phyloP scores from a whole-genome alignment of 2,329 filamentous ascomycete genomes.

The Hypoxylon sp. region DNA sequence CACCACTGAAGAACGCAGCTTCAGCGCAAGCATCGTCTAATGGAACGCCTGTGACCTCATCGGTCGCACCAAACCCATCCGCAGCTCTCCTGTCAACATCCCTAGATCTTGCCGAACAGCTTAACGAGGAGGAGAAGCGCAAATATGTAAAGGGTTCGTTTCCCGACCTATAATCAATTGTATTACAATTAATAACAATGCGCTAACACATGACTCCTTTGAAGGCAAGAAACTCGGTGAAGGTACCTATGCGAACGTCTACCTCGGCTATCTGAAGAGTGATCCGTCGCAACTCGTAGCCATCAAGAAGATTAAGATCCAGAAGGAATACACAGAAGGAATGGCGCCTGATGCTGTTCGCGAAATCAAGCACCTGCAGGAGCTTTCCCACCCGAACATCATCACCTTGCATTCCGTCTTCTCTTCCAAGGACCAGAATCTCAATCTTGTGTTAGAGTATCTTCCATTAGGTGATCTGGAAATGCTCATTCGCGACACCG shows the following conservation, averaged over 20 bases:
- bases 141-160: conserved; percentile 88
- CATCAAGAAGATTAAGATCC: conserved; percentile 93
- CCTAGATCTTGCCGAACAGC: conserved; percentile 79
- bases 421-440: conserved; percentile 94
- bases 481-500: conserved; percentile 89
- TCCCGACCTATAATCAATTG: not conserved
- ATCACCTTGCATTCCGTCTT: conserved; percentile 94
- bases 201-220: conserved; percentile 29
- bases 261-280: conserved; percentile 82
- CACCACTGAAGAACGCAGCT: conserved; percentile 61
- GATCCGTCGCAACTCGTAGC: conserved; percentile 84
- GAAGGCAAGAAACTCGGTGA: conserved; percentile 91
- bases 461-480: conserved; percentile 95
- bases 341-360: conserved; percentile 95
- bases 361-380: conserved; percentile 95
- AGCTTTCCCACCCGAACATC: conserved; percentile 95
- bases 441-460: conserved; percentile 95
- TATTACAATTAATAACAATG: conserved; percentile 6
- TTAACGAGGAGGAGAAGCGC: conserved; percentile 84
- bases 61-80: conserved; percentile 50
- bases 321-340: conserved; percentile 89
- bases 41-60: conserved; percentile 60
- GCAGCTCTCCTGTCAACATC: conserved; percentile 52
- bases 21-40: conserved; percentile 61
- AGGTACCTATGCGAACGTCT: conserved; percentile 97